These are phyloP conservation scores for Xylariaceae sp. DNA, from an alignment of 2,329 filamentous ascomycete species.

Conservation along the genomic window DNA sequence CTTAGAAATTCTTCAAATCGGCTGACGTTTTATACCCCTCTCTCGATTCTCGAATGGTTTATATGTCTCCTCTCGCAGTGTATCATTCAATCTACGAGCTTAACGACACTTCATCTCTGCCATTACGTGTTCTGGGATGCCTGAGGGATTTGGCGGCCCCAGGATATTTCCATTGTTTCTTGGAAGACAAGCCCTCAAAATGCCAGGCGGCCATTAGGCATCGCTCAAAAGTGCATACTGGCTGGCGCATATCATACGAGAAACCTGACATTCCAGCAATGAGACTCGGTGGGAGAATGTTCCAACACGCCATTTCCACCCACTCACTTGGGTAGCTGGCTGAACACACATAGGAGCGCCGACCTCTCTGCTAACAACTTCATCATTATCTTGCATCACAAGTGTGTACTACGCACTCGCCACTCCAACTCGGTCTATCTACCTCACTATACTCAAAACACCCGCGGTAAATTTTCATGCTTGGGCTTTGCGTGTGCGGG, in stretches of 20 bases:
- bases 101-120: not conserved
- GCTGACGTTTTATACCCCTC: no score
- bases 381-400: conserved; percentile 3
- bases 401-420: conserved; percentile 2
- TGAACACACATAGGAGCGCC: conserved; percentile 5
- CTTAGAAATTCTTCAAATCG: no score
- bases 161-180: not conserved
- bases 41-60: not conserved
- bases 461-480: conserved; percentile 2
- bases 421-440: conserved; percentile 10
- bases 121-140: not conserved
- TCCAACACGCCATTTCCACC: conserved; percentile 10
- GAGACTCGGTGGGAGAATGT: conserved; percentile 1
- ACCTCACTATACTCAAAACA: conserved; percentile 1
- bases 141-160: not conserved
- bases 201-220: conserved; percentile 2
- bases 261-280: conserved; percentile 16
- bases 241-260: not conserved
- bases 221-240: not conserved
- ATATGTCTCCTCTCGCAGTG: not conserved
- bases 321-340: not conserved
- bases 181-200: conserved; percentile 2
- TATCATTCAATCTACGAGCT: not conserved
- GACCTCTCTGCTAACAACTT: conserved; percentile 3
- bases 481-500: not conserved